phyloP scores from a whole-genome alignment of 1,284 basidiomycete species.

The Singerocomus inundabilis region DNA sequence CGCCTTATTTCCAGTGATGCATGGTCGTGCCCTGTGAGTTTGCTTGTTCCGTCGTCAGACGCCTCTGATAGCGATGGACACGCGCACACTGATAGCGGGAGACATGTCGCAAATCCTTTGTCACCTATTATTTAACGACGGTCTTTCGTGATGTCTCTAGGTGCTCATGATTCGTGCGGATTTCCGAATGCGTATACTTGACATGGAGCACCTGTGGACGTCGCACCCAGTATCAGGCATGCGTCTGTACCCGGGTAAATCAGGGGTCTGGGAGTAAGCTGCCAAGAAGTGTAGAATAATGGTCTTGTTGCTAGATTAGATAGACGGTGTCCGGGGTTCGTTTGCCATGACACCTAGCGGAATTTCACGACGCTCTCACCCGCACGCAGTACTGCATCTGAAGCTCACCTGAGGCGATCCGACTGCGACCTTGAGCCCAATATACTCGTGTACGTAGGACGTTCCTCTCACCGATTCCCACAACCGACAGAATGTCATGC shows the following conservation, averaged over 20 bases:
- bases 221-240: slow-evolving; percentile 3
- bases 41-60: background rate
- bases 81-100: slow-evolving; percentile 1
- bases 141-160: background rate
- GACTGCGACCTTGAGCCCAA: slow-evolving; percentile 4
- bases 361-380: no score
- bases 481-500: slow-evolving; percentile 8
- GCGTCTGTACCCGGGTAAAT: slow-evolving; percentile 1
- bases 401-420: slow-evolving; percentile 25
- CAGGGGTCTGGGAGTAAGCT: background rate
- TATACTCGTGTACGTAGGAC: slow-evolving; percentile 13
- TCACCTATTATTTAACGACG: slow-evolving; percentile 2
- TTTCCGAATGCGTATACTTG: slow-evolving; percentile 1
- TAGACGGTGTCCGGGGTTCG: slow-evolving; percentile 21
- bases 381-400: slow-evolving; percentile 10
- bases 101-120: slow-evolving; percentile 3
- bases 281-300: background rate
- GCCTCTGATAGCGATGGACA: slow-evolving; percentile 1
- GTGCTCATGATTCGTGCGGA: background rate
- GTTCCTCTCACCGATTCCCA: slow-evolving; percentile 11
- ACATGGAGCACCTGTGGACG: slow-evolving; percentile 3
- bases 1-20: slow-evolving; percentile 4
- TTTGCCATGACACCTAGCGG: slow-evolving; percentile 9
- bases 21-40: slow-evolving; percentile 14
- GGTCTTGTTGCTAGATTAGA: background rate